phyloP scores from a whole-genome alignment of 2,329 filamentous ascomycete genomes.

The Chalaropsis thielavioides region DNA sequence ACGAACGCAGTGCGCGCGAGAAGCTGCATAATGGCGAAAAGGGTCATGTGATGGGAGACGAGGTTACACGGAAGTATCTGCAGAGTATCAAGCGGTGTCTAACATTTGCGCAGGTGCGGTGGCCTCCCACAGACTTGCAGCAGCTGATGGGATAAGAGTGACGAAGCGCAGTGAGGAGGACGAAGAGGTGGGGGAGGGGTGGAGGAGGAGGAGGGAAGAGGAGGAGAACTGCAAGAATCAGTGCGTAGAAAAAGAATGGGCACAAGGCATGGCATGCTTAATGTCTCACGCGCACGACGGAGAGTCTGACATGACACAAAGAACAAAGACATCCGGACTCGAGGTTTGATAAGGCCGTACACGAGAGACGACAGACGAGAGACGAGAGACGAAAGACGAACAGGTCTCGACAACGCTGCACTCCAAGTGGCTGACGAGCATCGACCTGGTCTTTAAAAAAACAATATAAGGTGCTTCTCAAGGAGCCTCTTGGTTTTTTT shows the following conservation, averaged over 20 bases:
- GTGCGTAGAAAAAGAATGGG: too few species aligned
- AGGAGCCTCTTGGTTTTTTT: too few species aligned
- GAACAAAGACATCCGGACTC: not conserved
- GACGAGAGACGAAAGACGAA: too few species aligned
- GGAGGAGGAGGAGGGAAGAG: not conserved
- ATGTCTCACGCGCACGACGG: not conserved
- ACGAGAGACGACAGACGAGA: too few species aligned
- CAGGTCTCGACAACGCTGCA: too few species aligned
- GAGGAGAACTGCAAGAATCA: not conserved
- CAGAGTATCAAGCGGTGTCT: slow-evolving; percentile 96
- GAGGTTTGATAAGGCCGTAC: not conserved
- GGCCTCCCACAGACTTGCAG: slow-evolving; percentile 82
- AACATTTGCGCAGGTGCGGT: slow-evolving; percentile 91
- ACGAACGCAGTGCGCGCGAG: slow-evolving; percentile 88
- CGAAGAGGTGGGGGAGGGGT: not conserved
- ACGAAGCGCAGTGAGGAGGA: not conserved
- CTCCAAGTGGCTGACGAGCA: too few species aligned
- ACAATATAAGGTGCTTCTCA: too few species aligned
- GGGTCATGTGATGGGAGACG: slow-evolving; percentile 94
- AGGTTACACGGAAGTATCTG: slow-evolving; percentile 85
- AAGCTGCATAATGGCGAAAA: slow-evolving; percentile 81
- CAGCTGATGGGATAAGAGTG: slow-evolving; percentile 72
- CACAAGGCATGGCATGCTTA: too few species aligned
- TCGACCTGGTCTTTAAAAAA: too few species aligned
- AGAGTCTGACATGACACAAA: not conserved